These are phyloP conservation scores for Trichoderma asperellum DNA, from an alignment of 2,329 filamentous ascomycete species.

Conservation along the genomic window DNA sequence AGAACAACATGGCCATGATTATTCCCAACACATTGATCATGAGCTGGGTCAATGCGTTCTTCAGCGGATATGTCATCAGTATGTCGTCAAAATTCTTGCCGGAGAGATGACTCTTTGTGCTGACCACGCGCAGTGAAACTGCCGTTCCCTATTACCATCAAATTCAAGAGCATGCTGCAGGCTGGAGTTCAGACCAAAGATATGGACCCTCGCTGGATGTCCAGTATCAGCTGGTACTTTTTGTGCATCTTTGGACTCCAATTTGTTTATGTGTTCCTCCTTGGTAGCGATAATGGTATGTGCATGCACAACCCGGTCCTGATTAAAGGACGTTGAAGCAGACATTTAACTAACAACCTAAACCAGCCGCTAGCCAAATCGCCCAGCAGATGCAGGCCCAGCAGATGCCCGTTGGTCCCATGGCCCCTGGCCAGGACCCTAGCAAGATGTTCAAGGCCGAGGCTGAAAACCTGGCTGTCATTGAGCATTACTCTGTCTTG, in stretches of 20 bases:
- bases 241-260: constrained; percentile 95
- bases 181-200: constrained; percentile 94
- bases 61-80: constrained; percentile 97
- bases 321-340: neutral
- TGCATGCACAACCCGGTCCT: constrained; percentile 27
- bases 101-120: neutral
- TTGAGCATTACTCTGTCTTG: constrained; percentile 90
- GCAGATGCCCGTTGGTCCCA: constrained; percentile 49
- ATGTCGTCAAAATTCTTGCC: constrained; percentile 34
- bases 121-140: constrained; percentile 72
- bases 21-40: constrained; percentile 98
- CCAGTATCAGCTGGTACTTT: constrained; percentile 98
- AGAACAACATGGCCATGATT: constrained; percentile 99
- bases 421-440: constrained; percentile 90
- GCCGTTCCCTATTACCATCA: constrained; percentile 94
- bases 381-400: constrained; percentile 84
- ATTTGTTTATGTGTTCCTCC: constrained; percentile 94
- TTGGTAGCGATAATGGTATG: constrained; percentile 94
- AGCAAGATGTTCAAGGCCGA: constrained; percentile 94
- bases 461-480: constrained; percentile 92
- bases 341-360: neutral
- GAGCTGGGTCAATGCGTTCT: constrained; percentile 99
- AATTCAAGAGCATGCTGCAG: constrained; percentile 99
- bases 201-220: constrained; percentile 98
- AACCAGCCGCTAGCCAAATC: constrained; percentile 83